Base-by-base conservation (phyloP, 2,329 filamentous ascomycete genomes). In the Xylariaceae sp. region DNA sequence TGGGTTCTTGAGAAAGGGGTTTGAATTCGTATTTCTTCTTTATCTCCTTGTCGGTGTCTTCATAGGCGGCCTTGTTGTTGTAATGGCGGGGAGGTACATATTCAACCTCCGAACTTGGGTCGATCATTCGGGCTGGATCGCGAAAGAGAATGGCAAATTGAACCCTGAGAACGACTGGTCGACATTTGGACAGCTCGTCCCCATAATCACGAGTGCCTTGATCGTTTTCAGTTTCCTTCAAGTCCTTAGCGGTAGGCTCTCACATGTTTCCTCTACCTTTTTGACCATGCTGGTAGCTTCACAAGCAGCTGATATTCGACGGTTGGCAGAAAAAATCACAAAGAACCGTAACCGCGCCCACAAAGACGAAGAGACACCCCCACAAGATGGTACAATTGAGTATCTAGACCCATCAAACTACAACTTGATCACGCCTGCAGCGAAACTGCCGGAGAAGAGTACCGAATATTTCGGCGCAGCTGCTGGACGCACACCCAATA, bases 141-240 rank as follows among this genome's bases (percentile, higher is more conserved):
- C 57, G 39, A 30, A 48, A 11, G 10, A 43, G 27, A 65, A 62
- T 47, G 36, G 52, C 15, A 7, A 5, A 5, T 12, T 42, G 33
- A 66, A 62, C 47, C 57, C 60, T 1, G 67, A 70, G 47, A 61
- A 67, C 38, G 66, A 68, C 41, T 55, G 60, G 0, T 61, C 60
- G 11, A 63, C 58, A 11, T 70, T 69, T 31, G 66, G 66, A 2
- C 67, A 70, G 54, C 58, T 68, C 10, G 64, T 69, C 10, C 66
- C 66, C 33, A 65, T 69, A n/a, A 57, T 65, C 11, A 57, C 64
- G 12, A 65, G 57, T 4, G 54, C 48, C n/a, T 35, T 66, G 51
- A 61, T 64, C 18, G 9, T 69, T 2, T 69, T 69, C 36, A 62
- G 59, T 33, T 62, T 67, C 27, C 27, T 56, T 22, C 64, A 67